phyloP scores from a whole-genome alignment of 2,329 filamentous ascomycete species.

The Stachybotrys echinatus region DNA sequence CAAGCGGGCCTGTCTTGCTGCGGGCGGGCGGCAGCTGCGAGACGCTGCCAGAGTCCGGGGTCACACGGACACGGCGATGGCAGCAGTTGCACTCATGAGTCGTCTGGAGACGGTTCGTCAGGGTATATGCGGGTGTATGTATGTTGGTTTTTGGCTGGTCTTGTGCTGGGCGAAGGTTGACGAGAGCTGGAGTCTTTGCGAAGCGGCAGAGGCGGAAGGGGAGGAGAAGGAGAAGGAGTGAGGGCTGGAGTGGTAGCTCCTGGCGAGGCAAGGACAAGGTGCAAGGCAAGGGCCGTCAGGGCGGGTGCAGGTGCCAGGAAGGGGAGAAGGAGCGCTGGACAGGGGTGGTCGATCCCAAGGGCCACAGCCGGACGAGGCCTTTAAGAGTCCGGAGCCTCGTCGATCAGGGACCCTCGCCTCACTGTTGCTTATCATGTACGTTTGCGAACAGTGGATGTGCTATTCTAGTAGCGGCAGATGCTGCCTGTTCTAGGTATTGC shows the following conservation, averaged over 20 bases:
- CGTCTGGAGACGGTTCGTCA: not conserved
- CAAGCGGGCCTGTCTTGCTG: not conserved
- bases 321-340: not conserved
- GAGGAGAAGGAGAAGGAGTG: not conserved
- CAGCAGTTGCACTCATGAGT: not conserved
- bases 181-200: not conserved
- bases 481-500: too few species aligned
- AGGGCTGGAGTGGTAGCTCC: not conserved
- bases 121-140: too few species aligned
- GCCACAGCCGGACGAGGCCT: too few species aligned
- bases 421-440: too few species aligned
- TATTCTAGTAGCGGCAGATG: too few species aligned
- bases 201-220: not conserved
- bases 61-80: not conserved
- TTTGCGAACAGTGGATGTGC: too few species aligned
- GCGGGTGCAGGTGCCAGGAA: too few species aligned
- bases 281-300: not conserved
- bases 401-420: too few species aligned
- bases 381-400: too few species aligned
- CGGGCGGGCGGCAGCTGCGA: not conserved
- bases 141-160: too few species aligned
- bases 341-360: not conserved
- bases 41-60: not conserved
- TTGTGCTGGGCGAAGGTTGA: too few species aligned
- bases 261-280: not conserved